phyloP scores from a whole-genome alignment of 1,284 basidiomycete species.

The Puccinia horiana region DNA sequence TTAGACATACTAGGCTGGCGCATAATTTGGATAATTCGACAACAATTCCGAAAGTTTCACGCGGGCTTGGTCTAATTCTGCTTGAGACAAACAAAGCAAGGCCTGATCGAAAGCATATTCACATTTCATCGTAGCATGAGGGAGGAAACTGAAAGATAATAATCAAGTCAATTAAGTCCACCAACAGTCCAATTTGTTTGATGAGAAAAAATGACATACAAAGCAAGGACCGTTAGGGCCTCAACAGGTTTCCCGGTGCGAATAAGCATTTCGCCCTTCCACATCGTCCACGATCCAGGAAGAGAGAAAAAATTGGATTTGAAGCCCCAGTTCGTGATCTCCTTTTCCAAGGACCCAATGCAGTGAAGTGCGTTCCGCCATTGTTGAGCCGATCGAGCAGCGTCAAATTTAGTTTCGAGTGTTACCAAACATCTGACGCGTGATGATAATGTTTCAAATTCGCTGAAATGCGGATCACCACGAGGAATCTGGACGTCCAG shows the following conservation, averaged over 20 bases:
- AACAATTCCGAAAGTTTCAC: background rate
- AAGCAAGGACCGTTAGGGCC: background rate
- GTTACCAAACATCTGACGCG: constrained; percentile 3
- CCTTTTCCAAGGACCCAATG: background rate
- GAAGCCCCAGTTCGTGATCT: constrained; percentile 4
- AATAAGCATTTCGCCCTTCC: constrained; percentile 21
- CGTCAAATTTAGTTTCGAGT: background rate
- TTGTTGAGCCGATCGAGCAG: background rate
- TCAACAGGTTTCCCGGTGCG: constrained; percentile 16
- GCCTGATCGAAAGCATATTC: background rate
- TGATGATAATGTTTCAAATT: background rate
- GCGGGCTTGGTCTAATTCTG: background rate
- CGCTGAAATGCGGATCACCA: background rate
- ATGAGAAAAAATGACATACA: constrained; percentile 1
- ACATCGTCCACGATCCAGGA: constrained; percentile 23
- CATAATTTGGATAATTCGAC: background rate
- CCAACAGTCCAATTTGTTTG: background rate
- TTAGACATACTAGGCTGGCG: background rate
- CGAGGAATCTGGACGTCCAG: background rate
- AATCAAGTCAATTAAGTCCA: background rate
- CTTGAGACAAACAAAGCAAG: background rate
- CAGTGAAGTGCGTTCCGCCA: background rate
- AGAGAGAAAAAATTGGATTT: constrained; percentile 1
- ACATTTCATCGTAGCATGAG: background rate
- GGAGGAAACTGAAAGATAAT: background rate